Evolutionary conservation across 208 protist species (phyloP), one percentile per base, ranked within the genome.

Genomic region (Trypanosomatidae sp.): DNA sequence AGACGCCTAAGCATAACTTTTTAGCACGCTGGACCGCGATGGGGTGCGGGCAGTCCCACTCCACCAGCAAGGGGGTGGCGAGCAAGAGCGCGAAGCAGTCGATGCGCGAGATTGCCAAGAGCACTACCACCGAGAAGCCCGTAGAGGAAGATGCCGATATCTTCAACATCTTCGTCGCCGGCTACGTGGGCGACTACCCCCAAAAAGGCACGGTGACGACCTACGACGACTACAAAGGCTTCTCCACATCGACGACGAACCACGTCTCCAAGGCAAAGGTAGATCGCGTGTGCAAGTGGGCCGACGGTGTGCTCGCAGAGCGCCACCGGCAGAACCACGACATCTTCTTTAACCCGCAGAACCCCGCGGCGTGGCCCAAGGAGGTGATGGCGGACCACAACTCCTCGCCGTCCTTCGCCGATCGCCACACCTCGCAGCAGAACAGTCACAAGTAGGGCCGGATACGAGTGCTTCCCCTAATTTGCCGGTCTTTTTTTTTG

Each of bases 241-340:
- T 83, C 43, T 39, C 77, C 36, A 80, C 82, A 13, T 77, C 73
- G 47, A 88, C 81, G 43, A 80, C 73, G n/a, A 89, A 85, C 59
- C 80, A 77, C 49, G 67, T 81, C 55, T 86, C 85, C 8, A 77
- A 71, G 49, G 68, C n/a, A 36, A 95, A 92, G 69, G 73, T 80
- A 36, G 86, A 95, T 68, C 66, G 59, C 15, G 22, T 95, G 49
- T 95, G 91, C 69, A 77, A 76, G 2, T 95, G 88, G 88, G 66
- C 74, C 39, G 91, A 95, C 59, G 58, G 36, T 15, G 89, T 80
- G 0, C 73, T 95, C 25, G 46, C 66, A 43, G 82, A 86, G 2
- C 71, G 72, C 6, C 71, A 77, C 12, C 69, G 71, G 15, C 62
- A 79, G 8, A 81, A 89, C 52, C 85, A 89, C 39, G 82, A 80